Percentiles rank a stretch among this genome's conserved stretches.
Conservation (phyloP, 2,329 filamentous ascomycete species). For the Ascochyta koolunga region DNA sequence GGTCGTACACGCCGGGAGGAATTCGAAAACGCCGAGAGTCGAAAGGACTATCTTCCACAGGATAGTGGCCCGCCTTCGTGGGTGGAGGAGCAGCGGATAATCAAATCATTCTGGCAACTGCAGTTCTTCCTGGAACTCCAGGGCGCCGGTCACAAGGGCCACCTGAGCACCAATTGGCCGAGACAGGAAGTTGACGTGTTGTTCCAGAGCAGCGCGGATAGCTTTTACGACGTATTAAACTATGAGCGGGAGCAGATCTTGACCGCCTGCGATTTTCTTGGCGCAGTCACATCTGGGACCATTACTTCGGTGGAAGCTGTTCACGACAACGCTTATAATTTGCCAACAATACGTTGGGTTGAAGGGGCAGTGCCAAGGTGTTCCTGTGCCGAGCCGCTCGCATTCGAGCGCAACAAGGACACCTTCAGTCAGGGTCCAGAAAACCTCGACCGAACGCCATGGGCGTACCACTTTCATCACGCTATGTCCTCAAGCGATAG, state of each 20-base stretch:
- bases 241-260: background rate
- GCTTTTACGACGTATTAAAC: background rate
- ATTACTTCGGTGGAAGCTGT: background rate
- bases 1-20: background rate
- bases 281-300: background rate
- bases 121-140: constrained; percentile 16
- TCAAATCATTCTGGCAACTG: constrained; percentile 11
- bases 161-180: background rate
- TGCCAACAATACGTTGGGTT: constrained; percentile 2
- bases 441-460: constrained; percentile 6
- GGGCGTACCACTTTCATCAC: constrained; percentile 1
- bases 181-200: constrained; percentile 1
- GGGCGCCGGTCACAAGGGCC: constrained; percentile 3
- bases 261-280: background rate
- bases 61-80: constrained; percentile 12
- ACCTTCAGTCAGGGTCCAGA: constrained; percentile 7
- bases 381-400: constrained; percentile 7
- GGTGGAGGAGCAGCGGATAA: constrained; percentile 16
- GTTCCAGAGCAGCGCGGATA: constrained; percentile 1
- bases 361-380: background rate
- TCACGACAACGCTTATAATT: background rate
- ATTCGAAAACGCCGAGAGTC: constrained; percentile 13
- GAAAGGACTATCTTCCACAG: constrained; percentile 13
- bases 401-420: constrained; percentile 9
- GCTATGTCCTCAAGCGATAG: background rate